These are phyloP conservation scores for Ambrosia trifida DNA, from an alignment of 129 eudicot genomes.

Conservation along the genomic window DNA sequence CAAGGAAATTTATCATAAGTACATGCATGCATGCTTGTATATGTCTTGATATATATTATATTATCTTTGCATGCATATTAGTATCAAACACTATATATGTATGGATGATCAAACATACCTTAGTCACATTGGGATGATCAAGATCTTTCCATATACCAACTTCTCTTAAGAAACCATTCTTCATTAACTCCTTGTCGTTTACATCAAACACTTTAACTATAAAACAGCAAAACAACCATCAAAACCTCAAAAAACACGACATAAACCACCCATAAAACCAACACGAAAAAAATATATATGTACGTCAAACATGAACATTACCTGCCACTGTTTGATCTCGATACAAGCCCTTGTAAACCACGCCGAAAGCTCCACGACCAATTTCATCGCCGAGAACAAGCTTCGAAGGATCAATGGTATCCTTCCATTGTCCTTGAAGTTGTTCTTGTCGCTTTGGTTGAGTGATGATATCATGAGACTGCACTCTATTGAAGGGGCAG, in stretches of 20 bases:
- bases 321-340: conserved; percentile 24
- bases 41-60: too few species aligned
- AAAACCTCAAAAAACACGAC: not conserved
- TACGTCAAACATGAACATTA: conserved; percentile 3
- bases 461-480: not conserved
- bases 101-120: conserved; percentile 17
- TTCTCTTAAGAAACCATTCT: conserved; percentile 38
- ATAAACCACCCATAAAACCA: too few species aligned
- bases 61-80: too few species aligned
- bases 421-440: not conserved
- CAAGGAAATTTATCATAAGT: too few species aligned
- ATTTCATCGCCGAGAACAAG: conserved; percentile 19
- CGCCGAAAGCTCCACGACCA: conserved; percentile 24
- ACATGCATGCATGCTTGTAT: too few species aligned
- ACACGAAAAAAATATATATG: not conserved
- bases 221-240: not conserved
- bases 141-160: conserved; percentile 38
- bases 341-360: conserved; percentile 26
- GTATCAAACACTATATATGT: too few species aligned
- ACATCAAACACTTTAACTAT: conserved; percentile 43
- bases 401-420: conserved; percentile 19
- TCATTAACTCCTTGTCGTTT: conserved; percentile 27
- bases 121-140: conserved; percentile 46
- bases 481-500: not conserved
- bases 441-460: not conserved